phyloP scores from a whole-genome alignment of 2,329 filamentous ascomycete species.

The Botrytis byssoidea region DNA sequence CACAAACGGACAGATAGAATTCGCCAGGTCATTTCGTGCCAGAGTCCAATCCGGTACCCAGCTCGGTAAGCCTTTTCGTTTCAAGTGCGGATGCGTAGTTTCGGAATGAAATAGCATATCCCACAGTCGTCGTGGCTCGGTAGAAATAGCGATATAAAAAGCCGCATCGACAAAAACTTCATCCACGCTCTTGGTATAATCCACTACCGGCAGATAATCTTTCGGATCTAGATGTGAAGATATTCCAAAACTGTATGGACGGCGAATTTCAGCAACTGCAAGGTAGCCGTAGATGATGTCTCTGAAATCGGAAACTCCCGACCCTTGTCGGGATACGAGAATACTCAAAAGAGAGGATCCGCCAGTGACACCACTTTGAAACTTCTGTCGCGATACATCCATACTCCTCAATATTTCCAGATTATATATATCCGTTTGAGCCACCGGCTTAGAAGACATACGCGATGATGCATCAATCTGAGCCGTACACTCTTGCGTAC shows the following conservation, averaged over 20 bases:
- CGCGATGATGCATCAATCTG: background rate
- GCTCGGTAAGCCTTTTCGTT: background rate
- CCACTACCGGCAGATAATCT: background rate
- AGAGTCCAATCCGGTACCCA: background rate
- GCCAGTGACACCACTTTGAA: background rate
- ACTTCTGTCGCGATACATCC: background rate
- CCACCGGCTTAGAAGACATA: background rate
- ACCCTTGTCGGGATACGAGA: background rate
- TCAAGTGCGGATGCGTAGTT: background rate
- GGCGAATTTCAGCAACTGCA: background rate
- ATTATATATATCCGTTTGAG: background rate
- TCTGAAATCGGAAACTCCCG: background rate
- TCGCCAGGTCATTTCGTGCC: background rate
- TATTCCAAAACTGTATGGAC: background rate
- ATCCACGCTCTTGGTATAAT: background rate
- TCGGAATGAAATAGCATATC: background rate
- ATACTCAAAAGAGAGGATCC: background rate
- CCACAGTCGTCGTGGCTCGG: background rate
- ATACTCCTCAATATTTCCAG: background rate
- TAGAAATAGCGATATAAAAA: background rate
- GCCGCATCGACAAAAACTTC: background rate
- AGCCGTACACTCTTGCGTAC: background rate
- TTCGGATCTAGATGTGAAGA: background rate
- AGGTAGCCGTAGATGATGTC: background rate
- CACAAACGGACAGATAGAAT: background rate